Evolutionary conservation across 352 stramenopile genomes (phyloP).

Genomic region (Elongisporangium prolatum): DNA sequence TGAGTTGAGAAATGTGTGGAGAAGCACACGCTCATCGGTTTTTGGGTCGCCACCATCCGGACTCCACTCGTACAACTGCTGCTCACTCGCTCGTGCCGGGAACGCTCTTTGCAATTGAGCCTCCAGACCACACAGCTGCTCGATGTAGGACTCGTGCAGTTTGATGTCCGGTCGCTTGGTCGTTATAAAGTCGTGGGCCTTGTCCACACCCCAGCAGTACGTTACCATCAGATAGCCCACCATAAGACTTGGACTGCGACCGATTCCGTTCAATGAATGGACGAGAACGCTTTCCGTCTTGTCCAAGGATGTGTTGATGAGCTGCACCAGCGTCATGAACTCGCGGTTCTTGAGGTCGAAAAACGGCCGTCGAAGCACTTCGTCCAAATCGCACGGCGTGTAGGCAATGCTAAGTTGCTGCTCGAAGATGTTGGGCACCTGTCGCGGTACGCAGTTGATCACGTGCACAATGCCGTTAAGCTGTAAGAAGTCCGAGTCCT

Average conservation of each 20-base stretch:
- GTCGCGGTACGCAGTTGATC: constrained; percentile 88
- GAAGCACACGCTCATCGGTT: constrained; percentile 66
- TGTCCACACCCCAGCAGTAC: constrained; percentile 91
- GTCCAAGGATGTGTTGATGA: constrained; percentile 80
- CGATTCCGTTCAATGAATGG: constrained; percentile 81
- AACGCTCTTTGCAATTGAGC: constrained; percentile 53
- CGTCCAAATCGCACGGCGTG: constrained; percentile 59
- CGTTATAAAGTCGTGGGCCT: constrained; percentile 88
- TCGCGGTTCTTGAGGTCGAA: constrained; percentile 84
- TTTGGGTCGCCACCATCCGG: constrained; percentile 30
- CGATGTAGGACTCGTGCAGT: constrained; percentile 67
- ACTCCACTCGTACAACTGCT: constrained; percentile 74
- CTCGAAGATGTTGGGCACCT: constrained; percentile 91
- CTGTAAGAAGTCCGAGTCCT: constrained; percentile 91
- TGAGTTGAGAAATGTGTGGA: constrained; percentile 77
- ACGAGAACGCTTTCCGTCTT: constrained; percentile 85
- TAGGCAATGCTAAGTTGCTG: constrained; percentile 83
- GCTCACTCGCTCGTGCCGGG: constrained; percentile 33
- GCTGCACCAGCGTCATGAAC: constrained; percentile 74
- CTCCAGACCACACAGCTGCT: constrained; percentile 69
- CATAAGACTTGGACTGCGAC: constrained; percentile 79
- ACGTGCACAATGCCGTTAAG: constrained; percentile 91
- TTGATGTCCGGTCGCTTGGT: constrained; percentile 87
- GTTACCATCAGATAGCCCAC: constrained; percentile 91
- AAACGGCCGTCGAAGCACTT: constrained; percentile 58